Conservation (phyloP, 2,329 filamentous ascomycete species). For the Talaromyces islandicus region DNA sequence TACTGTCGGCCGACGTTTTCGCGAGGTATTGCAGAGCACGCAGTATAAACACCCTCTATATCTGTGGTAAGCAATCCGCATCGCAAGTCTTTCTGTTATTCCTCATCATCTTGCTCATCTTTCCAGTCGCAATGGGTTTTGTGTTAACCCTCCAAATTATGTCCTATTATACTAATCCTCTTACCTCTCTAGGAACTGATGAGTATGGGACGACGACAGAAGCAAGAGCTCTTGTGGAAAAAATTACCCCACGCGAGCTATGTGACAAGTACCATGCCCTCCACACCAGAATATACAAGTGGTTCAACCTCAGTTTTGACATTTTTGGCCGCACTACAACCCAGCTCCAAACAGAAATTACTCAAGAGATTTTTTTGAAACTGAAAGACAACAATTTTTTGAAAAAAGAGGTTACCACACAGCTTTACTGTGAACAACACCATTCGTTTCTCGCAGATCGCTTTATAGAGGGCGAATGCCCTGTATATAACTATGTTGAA, state of each 20-base stretch:
- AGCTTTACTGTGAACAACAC: slow-evolving; percentile 47
- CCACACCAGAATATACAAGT: slow-evolving; percentile 48
- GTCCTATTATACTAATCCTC: too few species aligned
- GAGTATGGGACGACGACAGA: slow-evolving; percentile 51
- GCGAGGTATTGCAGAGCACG: slow-evolving; percentile 44
- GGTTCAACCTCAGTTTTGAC: slow-evolving; percentile 51
- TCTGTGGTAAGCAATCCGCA: slow-evolving; percentile 36
- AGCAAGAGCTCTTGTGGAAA: slow-evolving; percentile 49
- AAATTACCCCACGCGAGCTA: slow-evolving; percentile 44
- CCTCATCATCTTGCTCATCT: too few species aligned
- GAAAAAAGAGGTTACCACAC: slow-evolving; percentile 44
- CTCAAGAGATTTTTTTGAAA: slow-evolving; percentile 49
- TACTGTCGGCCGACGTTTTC: slow-evolving; percentile 49
- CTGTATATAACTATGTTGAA: slow-evolving; percentile 45
- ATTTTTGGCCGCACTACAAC: slow-evolving; percentile 50
- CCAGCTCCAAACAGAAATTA: slow-evolving; percentile 47
- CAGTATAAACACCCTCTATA: slow-evolving; percentile 46
- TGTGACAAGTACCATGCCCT: slow-evolving; percentile 50
- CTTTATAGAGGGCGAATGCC: slow-evolving; percentile 49
- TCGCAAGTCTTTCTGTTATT: too few species aligned
- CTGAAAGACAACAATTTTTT: slow-evolving; percentile 48
- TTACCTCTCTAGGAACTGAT: slow-evolving; percentile 25
- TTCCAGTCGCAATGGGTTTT: too few species aligned
- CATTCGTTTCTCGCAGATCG: slow-evolving; percentile 39
- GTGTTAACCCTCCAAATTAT: too few species aligned